Evolutionary conservation across 495 filamentous ascomycete species (phyloP), one percentile per base, ranked within the genome.

Genomic region (Penicillium manginii): DNA sequence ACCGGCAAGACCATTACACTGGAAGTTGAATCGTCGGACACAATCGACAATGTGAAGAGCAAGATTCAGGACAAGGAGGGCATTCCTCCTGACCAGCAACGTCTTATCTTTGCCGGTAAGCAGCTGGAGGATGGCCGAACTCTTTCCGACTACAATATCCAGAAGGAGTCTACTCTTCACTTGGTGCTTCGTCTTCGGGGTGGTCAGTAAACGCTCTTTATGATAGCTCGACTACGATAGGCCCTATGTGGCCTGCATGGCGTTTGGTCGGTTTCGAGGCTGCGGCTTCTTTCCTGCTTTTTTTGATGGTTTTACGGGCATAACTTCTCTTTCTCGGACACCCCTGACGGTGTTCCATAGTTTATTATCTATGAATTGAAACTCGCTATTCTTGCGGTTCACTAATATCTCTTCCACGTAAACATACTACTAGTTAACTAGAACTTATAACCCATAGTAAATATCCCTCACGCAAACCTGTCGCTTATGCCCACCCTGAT

Each of bases 1-100:
- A 96, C 92, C 10, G 92, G 91, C 15, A 96, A 96, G 86, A 96
- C 91, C 3, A 96, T 96, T 62, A 96, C 91, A 11, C 71, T 96
- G 62, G 91, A 96, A 69, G 91, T 96, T 29, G 91, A 96, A 71
- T 88, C 84, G 15, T 92, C 89, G 15, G 91, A 96, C 65, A 96
- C 91, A 35, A 96, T 96, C 62, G 91, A 96, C 72, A 96, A 96
- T 65, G 91, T 96, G 17, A 96, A 96, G 84, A 80, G 77, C 23
- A 96, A 96, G 82, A 96, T 96, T 52, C 91, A 96, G 73, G 91
- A 92, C 68, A 96, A 94, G 83, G 91, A 94, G 73, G 91, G 91
- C 49, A 94, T 94, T 54, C 91, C 91, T 37, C 91, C 91, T 35
- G 91, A 94, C 72, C 91, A 94, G 74, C 91, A 93, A 76, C 88